These are phyloP conservation scores for Rhynchosporium agropyri DNA, from an alignment of 2,329 filamentous ascomycete species.

Conservation along the genomic window DNA sequence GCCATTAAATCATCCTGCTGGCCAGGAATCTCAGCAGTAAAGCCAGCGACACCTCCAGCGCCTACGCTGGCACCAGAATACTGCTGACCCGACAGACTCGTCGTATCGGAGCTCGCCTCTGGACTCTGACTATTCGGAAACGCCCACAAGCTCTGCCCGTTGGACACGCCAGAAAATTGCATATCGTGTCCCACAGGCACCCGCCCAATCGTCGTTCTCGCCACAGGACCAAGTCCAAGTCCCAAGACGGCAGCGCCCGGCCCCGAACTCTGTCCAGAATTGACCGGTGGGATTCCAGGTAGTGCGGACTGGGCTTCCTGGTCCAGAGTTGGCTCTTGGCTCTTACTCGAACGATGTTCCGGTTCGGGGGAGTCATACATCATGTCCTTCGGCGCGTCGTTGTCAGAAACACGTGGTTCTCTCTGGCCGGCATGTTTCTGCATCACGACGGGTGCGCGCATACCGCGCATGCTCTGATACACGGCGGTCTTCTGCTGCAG, in stretches of 20 bases:
- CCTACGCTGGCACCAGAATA: neutral
- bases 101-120: constrained; percentile 48
- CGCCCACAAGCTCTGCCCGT: constrained; percentile 52
- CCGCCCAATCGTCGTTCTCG: constrained; percentile 13
- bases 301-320: constrained; percentile 1
- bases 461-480: constrained; percentile 61
- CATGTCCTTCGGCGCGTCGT: constrained; percentile 1
- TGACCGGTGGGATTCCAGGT: neutral
- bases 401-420: constrained; percentile 27
- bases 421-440: constrained; percentile 38
- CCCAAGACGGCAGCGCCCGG: neutral
- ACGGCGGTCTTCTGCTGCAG: constrained; percentile 61
- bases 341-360: neutral
- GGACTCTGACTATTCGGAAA: constrained; percentile 47
- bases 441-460: constrained; percentile 51
- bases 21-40: constrained; percentile 30
- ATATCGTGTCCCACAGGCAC: constrained; percentile 22
- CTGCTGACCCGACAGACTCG: constrained; percentile 39
- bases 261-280: neutral
- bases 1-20: constrained; percentile 46
- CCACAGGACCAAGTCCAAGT: constrained; percentile 6
- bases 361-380: neutral
- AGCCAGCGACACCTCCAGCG: constrained; percentile 18
- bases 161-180: constrained; percentile 51
- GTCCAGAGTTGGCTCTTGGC: constrained; percentile 2